Evolutionary conservation across 2,329 filamentous ascomycete genomes (phyloP), one percentile per base, ranked within the genome.

Genomic region (Botryosphaeria dothidea): DNA sequence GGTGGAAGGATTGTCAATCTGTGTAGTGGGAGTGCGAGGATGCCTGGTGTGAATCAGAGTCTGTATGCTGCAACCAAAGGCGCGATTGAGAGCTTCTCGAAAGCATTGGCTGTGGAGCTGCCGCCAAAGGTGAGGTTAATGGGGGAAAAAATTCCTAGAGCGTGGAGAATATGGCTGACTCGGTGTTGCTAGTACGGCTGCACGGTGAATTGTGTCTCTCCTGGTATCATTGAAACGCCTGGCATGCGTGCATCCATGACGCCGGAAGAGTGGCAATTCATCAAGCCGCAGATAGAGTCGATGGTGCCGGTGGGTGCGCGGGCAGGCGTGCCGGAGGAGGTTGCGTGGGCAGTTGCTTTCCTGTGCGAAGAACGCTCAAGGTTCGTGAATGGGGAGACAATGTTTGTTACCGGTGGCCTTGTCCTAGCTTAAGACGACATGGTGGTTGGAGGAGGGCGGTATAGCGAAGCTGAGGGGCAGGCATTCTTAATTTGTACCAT

Each of bases 21-120:
- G 66, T 81, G 81, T 15, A 86, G 83, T 1, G 80, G 88, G 1
- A 85, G 80, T 9, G 81, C 80, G 1, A 76, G 85, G 0, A 69
- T 69, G 2, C 83, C 82, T 0, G 82, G 84, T 65, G 72, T 78
- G 1, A 72, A 76, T 0, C 67, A 85, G 3, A 78, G 81, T 1
- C 71, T 86, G 2, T 89, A 89, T 72, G 81, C 80, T 57, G 82
- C 83, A 0, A 84, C 82, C 3, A 89, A 89, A 71, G 85, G 84
- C 0, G 87, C 86, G 7, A 72, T 89, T 15, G 86, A 90, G 72
- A 85, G 82, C 0, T 73, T 89, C 63, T 89, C 87, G 13, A 78
- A 86, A 4, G 82, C 79, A 46, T 85, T 85, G 81, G 87, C 88
- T 0, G 79, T 80, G 0, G 87, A 90, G 74, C 75, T 89, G 25